These are phyloP conservation scores for Fennellomyces sp. DNA, from an alignment of 371 early-diverging fungal species.

Conservation along the genomic window DNA sequence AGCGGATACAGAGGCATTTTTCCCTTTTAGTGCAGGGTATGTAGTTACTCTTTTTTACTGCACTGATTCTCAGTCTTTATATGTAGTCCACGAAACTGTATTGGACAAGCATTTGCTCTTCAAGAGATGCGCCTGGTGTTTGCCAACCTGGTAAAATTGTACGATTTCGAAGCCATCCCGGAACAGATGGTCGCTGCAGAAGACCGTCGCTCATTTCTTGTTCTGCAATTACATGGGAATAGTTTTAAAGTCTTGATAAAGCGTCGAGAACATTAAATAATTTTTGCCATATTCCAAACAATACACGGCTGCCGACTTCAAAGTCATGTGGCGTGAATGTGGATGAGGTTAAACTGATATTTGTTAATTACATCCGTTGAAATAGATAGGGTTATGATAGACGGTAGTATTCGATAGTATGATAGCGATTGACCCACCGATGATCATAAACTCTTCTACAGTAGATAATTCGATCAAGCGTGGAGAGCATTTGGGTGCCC, in stretches of 20 bases:
- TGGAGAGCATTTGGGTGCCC: too few species aligned
- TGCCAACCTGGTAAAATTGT: conserved; percentile 32
- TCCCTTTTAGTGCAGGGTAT: conserved; percentile 12
- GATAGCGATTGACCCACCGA: too few species aligned
- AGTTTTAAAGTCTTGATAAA: conserved; percentile 26
- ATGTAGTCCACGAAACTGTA: conserved; percentile 45
- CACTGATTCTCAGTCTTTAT: conserved; percentile 2
- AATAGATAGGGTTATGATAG: too few species aligned
- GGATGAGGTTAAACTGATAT: too few species aligned
- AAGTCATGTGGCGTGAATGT: too few species aligned
- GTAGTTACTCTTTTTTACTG: not conserved
- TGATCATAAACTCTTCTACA: too few species aligned
- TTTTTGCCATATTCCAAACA: too few species aligned
- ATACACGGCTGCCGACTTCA: too few species aligned
- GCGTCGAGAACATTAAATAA: too few species aligned
- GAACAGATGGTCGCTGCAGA: conserved; percentile 22
- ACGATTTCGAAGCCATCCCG: conserved; percentile 26
- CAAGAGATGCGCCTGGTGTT: conserved; percentile 51
- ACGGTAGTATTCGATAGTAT: too few species aligned
- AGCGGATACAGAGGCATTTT: conserved; percentile 15
- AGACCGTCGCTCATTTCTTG: conserved; percentile 26
- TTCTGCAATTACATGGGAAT: conserved; percentile 21
- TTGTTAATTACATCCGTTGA: too few species aligned
- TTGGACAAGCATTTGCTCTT: conserved; percentile 51
- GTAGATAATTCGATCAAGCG: too few species aligned